Percentiles rank a stretch among this genome's conserved stretches.
Evolutionary conservation across 805 yeast genomes (phyloP).

Genomic region (Lipomyces sp.): DNA sequence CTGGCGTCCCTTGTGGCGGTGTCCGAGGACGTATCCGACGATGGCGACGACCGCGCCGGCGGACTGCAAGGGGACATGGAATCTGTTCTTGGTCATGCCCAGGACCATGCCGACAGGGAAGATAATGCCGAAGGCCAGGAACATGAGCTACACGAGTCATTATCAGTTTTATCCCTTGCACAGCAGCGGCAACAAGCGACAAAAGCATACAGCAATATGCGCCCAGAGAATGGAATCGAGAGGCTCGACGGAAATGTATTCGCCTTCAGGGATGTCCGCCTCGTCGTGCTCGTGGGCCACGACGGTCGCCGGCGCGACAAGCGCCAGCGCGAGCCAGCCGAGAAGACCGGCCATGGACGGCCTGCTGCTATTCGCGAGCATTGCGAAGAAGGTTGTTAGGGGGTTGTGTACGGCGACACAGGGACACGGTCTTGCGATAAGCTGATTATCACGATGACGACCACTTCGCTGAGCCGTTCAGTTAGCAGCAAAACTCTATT

Average conservation of each 20-base stretch:
- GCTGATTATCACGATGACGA: too few relatives aligned
- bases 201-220: conserved; percentile 34
- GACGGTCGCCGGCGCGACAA: not conserved
- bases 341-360: not conserved
- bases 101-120: conserved; percentile 43
- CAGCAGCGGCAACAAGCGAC: not conserved
- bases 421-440: too few relatives aligned
- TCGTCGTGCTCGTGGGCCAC: conserved; percentile 31
- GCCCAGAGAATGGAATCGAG: conserved; percentile 31
- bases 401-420: too few relatives aligned
- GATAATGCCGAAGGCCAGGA: conserved; percentile 40
- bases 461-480: too few relatives aligned
- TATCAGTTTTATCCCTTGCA: not conserved
- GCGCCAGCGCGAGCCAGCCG: not conserved
- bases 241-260: conserved; percentile 31
- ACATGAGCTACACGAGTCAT: conserved; percentile 32
- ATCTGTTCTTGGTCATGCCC: conserved; percentile 40
- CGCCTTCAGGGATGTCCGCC: conserved; percentile 31
- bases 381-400: too few relatives aligned
- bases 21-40: conserved; percentile 43
- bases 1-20: conserved; percentile 40
- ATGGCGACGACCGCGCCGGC: conserved; percentile 39
- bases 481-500: too few relatives aligned
- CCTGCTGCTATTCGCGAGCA: too few relatives aligned
- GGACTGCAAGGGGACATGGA: conserved; percentile 41